Percentiles rank a stretch among this genome's conserved stretches.
phyloP scores from a whole-genome alignment of 1,139 yeast species.

The Taiozyma sp. region DNA sequence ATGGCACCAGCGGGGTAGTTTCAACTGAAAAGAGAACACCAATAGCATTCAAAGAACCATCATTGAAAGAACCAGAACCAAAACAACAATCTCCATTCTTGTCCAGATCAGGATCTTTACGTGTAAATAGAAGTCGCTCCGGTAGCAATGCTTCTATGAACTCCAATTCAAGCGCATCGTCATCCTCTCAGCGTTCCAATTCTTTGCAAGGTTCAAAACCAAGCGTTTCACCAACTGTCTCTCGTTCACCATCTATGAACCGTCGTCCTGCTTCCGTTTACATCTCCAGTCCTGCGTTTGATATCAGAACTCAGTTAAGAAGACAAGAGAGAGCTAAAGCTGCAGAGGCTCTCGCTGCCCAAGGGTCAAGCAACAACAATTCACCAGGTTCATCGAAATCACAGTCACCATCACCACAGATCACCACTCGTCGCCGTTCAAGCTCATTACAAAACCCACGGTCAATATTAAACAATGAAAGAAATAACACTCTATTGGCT shows the following conservation, averaged over 20 bases:
- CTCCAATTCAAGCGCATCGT: conserved; percentile 17
- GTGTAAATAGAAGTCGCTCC: conserved; percentile 14
- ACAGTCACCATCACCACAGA: conserved; percentile 1
- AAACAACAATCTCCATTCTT: neutral
- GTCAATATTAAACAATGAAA: neutral
- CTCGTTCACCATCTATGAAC: conserved; percentile 18
- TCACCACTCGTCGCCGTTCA: conserved; percentile 15
- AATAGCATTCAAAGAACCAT: neutral
- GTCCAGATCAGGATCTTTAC: neutral
- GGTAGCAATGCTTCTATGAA: conserved; percentile 15
- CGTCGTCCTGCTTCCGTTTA: conserved; percentile 19
- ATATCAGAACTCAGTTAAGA: conserved; percentile 21
- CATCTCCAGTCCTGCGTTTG: conserved; percentile 22
- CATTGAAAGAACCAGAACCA: neutral
- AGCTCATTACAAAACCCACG: conserved; percentile 16
- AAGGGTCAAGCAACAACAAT: neutral
- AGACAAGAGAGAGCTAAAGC: conserved; percentile 17
- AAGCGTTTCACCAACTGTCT: conserved; percentile 4
- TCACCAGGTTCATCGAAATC: neutral
- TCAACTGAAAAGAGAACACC: neutral
- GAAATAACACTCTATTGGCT: conserved; percentile 3
- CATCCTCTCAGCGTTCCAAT: conserved; percentile 5
- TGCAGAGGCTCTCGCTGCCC: conserved; percentile 1
- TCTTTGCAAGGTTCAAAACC: conserved; percentile 6
- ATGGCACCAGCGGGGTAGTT: neutral